phyloP scores from a whole-genome alignment of 495 filamentous ascomycete genomes.

The Rhypophila decipiens region DNA sequence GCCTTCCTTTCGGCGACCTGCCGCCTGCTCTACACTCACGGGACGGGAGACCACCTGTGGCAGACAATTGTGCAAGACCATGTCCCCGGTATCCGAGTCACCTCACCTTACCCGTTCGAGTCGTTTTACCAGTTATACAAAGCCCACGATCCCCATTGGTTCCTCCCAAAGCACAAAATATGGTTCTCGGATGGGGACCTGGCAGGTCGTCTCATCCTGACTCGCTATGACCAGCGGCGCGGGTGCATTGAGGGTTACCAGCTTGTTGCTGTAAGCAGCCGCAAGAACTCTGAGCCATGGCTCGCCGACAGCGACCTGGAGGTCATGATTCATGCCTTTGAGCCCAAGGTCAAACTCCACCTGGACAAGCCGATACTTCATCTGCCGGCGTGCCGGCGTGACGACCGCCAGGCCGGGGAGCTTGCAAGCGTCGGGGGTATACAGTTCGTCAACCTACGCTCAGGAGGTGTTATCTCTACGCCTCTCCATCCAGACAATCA shows the following conservation, averaged over 20 bases:
- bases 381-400: conserved; percentile 33
- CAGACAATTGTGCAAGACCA: conserved; percentile 54
- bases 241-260: conserved; percentile 77
- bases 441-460: too few relatives aligned
- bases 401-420: too few relatives aligned
- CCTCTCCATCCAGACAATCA: too few relatives aligned
- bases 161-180: conserved; percentile 68
- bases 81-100: conserved; percentile 50
- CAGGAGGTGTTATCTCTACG: not conserved
- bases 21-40: conserved; percentile 43
- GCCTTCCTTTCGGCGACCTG: conserved; percentile 49
- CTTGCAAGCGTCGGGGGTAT: too few relatives aligned
- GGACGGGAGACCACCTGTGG: conserved; percentile 56
- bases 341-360: conserved; percentile 62
- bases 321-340: conserved; percentile 70
- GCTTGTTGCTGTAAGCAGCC: conserved; percentile 56
- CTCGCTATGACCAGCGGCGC: conserved; percentile 62
- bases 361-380: conserved; percentile 65
- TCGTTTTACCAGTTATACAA: conserved; percentile 64
- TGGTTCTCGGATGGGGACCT: conserved; percentile 78
- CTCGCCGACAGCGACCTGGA: conserved; percentile 24
- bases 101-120: conserved; percentile 47
- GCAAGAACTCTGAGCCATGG: conserved; percentile 53
- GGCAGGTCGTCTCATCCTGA: conserved; percentile 63
- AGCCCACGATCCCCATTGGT: conserved; percentile 76